Evolutionary conservation across 257 asterid species (phyloP).

Genomic region (Solanum chmielewskii): DNA sequence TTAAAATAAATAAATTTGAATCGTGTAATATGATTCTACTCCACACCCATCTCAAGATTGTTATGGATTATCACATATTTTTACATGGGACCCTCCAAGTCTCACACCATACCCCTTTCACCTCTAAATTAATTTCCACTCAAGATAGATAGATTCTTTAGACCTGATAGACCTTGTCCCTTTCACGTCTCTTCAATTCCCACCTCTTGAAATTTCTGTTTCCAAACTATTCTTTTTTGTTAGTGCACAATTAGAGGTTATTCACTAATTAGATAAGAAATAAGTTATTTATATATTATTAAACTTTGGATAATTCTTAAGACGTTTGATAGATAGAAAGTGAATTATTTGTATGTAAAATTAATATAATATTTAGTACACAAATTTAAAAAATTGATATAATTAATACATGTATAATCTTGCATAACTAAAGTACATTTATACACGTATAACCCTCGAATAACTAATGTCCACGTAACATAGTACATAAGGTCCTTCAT

Average conservation of each 20-base stretch:
- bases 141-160: neutral
- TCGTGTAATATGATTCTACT: neutral
- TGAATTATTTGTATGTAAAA: no score
- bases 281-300: no score
- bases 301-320: no score
- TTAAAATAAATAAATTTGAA: neutral
- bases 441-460: neutral
- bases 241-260: neutral
- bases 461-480: no score
- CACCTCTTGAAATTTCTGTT: neutral
- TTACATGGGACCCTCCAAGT: neutral
- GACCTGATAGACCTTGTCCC: neutral
- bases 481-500: no score
- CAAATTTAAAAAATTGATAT: no score
- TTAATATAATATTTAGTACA: no score
- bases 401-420: no score
- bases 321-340: accelerated
- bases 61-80: neutral
- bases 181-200: constrained; percentile 7
- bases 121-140: neutral
- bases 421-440: neutral
- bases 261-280: neutral
- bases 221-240: neutral
- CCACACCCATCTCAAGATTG: neutral
- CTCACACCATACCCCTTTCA: neutral